Conservation (phyloP, 208 protist genomes). For the Novymonas esmeraldas region DNA sequence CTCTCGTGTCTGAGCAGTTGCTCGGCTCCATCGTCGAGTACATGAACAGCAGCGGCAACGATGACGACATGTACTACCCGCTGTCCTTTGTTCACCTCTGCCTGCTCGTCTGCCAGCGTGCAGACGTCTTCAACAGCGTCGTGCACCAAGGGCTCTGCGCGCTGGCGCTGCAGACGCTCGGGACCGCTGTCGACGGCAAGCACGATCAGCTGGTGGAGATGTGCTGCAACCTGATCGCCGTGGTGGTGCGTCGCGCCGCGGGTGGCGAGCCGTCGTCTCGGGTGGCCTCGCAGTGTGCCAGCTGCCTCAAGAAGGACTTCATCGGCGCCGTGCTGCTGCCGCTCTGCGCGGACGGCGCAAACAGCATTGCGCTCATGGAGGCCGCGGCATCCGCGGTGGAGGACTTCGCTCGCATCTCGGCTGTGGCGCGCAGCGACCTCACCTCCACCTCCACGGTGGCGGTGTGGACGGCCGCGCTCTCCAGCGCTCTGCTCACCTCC, state of each 20-base stretch:
- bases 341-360: conserved; percentile 38
- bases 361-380: conserved; percentile 36
- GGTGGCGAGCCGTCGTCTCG: conserved; percentile 35
- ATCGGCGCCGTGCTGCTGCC: conserved; percentile 57
- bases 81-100: conserved; percentile 44
- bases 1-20: conserved; percentile 40
- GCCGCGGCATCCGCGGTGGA: conserved; percentile 52
- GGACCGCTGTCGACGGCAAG: conserved; percentile 34
- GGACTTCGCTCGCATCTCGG: conserved; percentile 45
- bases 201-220: conserved; percentile 41
- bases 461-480: conserved; percentile 32
- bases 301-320: conserved; percentile 34
- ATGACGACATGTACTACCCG: conserved; percentile 52
- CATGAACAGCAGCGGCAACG: conserved; percentile 32
- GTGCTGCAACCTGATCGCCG: conserved; percentile 37
- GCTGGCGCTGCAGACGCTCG: conserved; percentile 49
- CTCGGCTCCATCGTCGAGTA: conserved; percentile 38
- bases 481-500: conserved; percentile 27
- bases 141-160: conserved; percentile 46
- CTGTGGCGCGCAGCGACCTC: conserved; percentile 43
- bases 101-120: conserved; percentile 24
- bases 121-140: conserved; percentile 40
- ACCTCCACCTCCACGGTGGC: conserved; percentile 35
- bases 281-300: conserved; percentile 40
- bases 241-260: conserved; percentile 49